Evolutionary conservation across 2,329 filamentous ascomycete genomes (phyloP), one percentile per base, ranked within the genome.

Genomic region (Talaromyces sp.): DNA sequence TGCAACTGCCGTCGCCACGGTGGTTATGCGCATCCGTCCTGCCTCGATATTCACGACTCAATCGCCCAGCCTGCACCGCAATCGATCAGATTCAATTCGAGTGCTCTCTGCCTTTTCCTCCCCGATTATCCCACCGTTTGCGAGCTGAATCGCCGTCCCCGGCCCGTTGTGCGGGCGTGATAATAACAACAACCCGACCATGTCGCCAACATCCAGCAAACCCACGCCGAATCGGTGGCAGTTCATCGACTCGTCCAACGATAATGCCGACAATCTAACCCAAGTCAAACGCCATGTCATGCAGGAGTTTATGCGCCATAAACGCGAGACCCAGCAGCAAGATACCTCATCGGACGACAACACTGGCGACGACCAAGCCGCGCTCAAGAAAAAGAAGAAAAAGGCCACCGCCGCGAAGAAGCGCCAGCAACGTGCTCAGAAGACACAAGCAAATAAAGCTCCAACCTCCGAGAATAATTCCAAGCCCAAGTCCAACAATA

Each of bases 231-330:
- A n/a, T 33, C 69, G 71, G 33, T 78, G 75, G 69, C 74, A 76
- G 62, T 78, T 78, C 59, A 77, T 78, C 58, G 75, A 78, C 62
- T 68, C 72, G 60, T 76, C 72, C 10, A 68, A 71, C 57, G 71
- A 74, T 52, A 71, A 69, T 57, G 68, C 73, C 25, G 68, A 64
- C 55, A 77, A 76, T 49, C 64, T 75, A 51, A 77, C 74, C 1
- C 72, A 71, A 62, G 75, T 78, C 42, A 77, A 77, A 57, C 74
- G 75, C 25, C 76, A 78, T 75, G 75, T 78, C 7, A 78, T 78
- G 76, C 73, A 77, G 62, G 74, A 78, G 57, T 76, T 72, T 63
- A 75, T 77, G 68, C 73, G 73, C 22, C 73, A 76, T 53, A 77
- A 76, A 58, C 64, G 64, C 9, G 59, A 64, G 8, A 52, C 33